These are phyloP conservation scores for Kitagawia praeruptora DNA, from an alignment of 129 eudicot species.

Conservation along the genomic window DNA sequence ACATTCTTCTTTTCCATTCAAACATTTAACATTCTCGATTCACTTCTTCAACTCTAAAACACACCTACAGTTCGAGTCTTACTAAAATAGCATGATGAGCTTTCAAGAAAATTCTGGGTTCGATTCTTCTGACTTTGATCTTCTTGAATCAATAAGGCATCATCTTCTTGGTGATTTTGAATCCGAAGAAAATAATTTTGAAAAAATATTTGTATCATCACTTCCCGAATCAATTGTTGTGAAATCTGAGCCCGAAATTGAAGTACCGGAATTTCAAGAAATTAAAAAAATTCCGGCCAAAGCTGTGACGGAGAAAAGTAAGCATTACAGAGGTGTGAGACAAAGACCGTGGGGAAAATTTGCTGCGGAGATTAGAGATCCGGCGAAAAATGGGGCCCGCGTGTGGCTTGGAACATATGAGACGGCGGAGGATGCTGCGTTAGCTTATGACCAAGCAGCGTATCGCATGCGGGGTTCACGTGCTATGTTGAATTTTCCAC, in stretches of 20 bases:
- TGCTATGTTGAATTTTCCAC: conserved; percentile 72
- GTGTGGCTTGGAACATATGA: conserved; percentile 85
- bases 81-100: neutral
- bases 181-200: neutral
- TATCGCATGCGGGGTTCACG: conserved; percentile 75
- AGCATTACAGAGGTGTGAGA: conserved; percentile 67
- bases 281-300: conserved; percentile 6
- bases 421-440: conserved; percentile 81
- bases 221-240: conserved; percentile 6
- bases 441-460: conserved; percentile 75
- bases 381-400: conserved; percentile 79
- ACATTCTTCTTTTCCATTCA: neutral
- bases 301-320: conserved; percentile 16
- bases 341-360: conserved; percentile 82
- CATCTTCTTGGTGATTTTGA: conserved; percentile 44
- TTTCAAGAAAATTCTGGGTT: conserved; percentile 25
- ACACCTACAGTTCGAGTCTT: neutral
- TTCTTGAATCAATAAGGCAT: conserved; percentile 48
- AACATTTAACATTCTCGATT: neutral
- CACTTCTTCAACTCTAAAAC: neutral
- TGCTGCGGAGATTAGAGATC: conserved; percentile 88
- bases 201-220: conserved; percentile 11
- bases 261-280: neutral
- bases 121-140: conserved; percentile 39
- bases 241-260: conserved; percentile 37